Base-by-base conservation (phyloP, 2,329 filamentous ascomycete genomes). In the Penicillium brevicompactum region DNA sequence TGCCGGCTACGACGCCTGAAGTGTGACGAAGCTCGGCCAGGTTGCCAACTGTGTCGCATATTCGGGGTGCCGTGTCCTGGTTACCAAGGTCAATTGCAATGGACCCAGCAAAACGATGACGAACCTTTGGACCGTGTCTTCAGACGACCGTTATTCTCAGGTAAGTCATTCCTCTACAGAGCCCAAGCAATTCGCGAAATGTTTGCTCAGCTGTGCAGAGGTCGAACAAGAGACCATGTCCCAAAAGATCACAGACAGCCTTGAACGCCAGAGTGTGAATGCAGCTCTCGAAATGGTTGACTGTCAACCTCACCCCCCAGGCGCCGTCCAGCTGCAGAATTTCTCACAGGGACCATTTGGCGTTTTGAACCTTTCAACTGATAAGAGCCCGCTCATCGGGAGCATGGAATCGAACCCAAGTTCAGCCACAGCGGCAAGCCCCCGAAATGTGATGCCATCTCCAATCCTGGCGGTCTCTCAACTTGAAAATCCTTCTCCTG, bases 1-100 rank as follows among this genome's bases (percentile, higher is more conserved):
- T 53, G 55, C 31, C 55, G 55, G 18, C 11, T 24, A n/a, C 55
- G 55, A 10, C 55, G 53, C 32, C 32, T 53, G 4, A 53, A 53
- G 40, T 57, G 54, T 13, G 54, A 53, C 30, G 54, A 57, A 41
- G 22, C 45, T 14, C 45, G 46, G 5, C 54, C 54, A 0, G 16
- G 40, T 5, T 57, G 50, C 21, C 42, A 53, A 14, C 41, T 24
- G 9, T 57, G 55, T 22, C 37, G 16, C 46, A 46, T 27, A 31
- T 40, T 40, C 6, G 42, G 27, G 13, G 16, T 55, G 2, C 27
- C 24, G 1, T 55, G 52, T 49, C 46, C 44, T 13, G 52, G 46
- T 7, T 55, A 55, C 46, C 30, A 49, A 18, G 18, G 21, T 14
- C 47, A 51, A 34, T 16, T 55, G 24, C 42, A 27, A 43, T 55